phyloP scores from a whole-genome alignment of 2,329 filamentous ascomycete genomes.

The Colletotrichum phormii region DNA sequence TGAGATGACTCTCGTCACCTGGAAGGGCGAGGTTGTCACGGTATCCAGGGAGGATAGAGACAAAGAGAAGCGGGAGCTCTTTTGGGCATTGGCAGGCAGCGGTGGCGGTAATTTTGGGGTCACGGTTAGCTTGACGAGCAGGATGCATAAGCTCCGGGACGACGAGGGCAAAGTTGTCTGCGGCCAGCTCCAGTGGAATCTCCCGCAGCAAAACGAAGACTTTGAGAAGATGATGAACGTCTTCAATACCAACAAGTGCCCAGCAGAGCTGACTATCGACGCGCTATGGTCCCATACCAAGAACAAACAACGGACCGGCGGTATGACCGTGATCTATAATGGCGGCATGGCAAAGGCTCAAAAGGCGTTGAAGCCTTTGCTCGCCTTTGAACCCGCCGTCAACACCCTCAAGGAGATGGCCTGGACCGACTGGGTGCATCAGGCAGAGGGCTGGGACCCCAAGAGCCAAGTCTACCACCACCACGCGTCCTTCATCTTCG shows the following conservation, averaged over 20 bases:
- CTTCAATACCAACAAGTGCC: conserved; percentile 44
- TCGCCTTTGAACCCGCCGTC: not conserved
- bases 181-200: conserved; percentile 42
- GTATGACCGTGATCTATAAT: not conserved
- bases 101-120: conserved; percentile 56
- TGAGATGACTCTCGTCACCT: too few species aligned
- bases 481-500: not conserved
- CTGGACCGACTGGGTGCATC: not conserved
- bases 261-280: conserved; percentile 42
- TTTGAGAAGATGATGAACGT: conserved; percentile 40
- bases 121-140: conserved; percentile 45
- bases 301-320: not conserved
- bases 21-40: conserved; percentile 17
- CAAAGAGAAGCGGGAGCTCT: conserved; percentile 42
- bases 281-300: not conserved
- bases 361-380: not conserved
- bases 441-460: not conserved
- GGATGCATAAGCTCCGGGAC: conserved; percentile 36
- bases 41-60: conserved; percentile 18
- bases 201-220: not conserved
- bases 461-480: not conserved
- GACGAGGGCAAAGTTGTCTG: conserved; percentile 37
- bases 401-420: not conserved
- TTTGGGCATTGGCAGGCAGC: conserved; percentile 54
- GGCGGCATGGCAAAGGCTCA: not conserved